These are phyloP conservation scores for Ogataea nitratoaversa DNA, from an alignment of 805 yeast genomes.

Conservation along the genomic window DNA sequence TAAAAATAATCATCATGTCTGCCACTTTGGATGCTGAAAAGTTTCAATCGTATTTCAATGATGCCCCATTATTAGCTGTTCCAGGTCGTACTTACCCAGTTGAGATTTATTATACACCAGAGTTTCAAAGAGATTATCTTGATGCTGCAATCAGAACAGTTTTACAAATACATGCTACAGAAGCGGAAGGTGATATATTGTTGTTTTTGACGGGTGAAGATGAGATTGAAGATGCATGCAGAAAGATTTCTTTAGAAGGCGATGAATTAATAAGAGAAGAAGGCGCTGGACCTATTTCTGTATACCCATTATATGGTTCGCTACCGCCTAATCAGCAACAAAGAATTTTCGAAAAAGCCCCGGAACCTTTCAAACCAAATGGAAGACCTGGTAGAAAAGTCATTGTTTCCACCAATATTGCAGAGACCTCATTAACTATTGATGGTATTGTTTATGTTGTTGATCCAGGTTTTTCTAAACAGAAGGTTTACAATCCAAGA, in stretches of 20 bases:
- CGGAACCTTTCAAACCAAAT: conserved; percentile 60
- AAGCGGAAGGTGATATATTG: conserved; percentile 86
- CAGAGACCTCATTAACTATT: conserved; percentile 95
- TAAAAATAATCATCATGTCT: conserved; percentile 92
- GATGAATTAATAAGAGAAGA: conserved; percentile 88
- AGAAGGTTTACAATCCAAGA: conserved; percentile 94
- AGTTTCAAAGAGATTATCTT: conserved; percentile 88
- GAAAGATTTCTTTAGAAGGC: conserved; percentile 81
- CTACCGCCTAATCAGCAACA: conserved; percentile 95
- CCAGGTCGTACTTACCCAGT: conserved; percentile 99
- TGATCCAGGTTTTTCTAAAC: conserved; percentile 96
- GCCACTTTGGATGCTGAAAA: conserved; percentile 97
- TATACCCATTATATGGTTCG: conserved; percentile 94
- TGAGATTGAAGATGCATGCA: conserved; percentile 95
- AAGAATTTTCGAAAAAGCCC: conserved; percentile 88
- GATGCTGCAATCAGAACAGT: conserved; percentile 96
- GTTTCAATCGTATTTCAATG: conserved; percentile 82
- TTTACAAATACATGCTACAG: conserved; percentile 94
- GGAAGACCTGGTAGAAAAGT: conserved; percentile 96
- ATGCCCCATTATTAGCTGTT: conserved; percentile 92
- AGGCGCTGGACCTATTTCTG: conserved; percentile 82
- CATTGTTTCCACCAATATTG: conserved; percentile 89
- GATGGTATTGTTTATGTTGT: conserved; percentile 97
- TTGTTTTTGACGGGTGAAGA: conserved; percentile 94
- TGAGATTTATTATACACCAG: conserved; percentile 95